phyloP scores from a whole-genome alignment of 2,329 filamentous ascomycete genomes.

The Harringtonia lauricola region DNA sequence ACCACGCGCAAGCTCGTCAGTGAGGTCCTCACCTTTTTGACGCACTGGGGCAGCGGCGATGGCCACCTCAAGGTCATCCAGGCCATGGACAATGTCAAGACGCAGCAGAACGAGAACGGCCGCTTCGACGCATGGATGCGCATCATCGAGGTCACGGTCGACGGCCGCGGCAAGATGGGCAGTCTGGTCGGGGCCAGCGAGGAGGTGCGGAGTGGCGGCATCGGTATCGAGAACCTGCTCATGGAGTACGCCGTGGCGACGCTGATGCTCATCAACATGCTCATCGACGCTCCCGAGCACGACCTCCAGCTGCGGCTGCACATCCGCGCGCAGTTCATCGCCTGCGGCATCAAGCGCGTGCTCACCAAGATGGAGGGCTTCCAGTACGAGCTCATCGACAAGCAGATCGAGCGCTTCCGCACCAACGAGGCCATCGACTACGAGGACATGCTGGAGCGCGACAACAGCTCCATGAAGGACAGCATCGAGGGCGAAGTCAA shows the following conservation, averaged over 20 bases:
- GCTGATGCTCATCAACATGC: constrained; percentile 90
- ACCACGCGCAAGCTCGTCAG: constrained; percentile 91
- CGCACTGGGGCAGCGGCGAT: constrained; percentile 78
- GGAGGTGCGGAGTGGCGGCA: constrained; percentile 88
- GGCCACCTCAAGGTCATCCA: constrained; percentile 91
- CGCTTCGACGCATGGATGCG: constrained; percentile 99
- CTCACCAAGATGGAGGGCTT: constrained; percentile 96
- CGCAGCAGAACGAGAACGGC: constrained; percentile 79
- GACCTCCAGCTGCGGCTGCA: constrained; percentile 89
- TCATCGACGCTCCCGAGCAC: constrained; percentile 80
- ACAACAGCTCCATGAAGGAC: constrained; percentile 84
- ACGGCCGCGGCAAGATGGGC: constrained; percentile 97
- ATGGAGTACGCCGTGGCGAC: constrained; percentile 99
- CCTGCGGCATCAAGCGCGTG: constrained; percentile 89
- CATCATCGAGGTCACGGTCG: constrained; percentile 91
- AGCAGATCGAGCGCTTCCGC: constrained; percentile 89
- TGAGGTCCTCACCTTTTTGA: constrained; percentile 91
- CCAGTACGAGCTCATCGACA: constrained; percentile 96
- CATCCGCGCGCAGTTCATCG: constrained; percentile 90
- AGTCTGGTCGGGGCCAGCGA: constrained; percentile 94
- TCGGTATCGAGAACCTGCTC: constrained; percentile 95
- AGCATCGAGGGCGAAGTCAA: constrained; percentile 75
- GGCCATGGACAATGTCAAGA: constrained; percentile 85
- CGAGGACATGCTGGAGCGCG: constrained; percentile 87
- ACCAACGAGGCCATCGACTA: constrained; percentile 97